phyloP scores from a whole-genome alignment of 78 protist genomes.

The Guillardia theta region DNA sequence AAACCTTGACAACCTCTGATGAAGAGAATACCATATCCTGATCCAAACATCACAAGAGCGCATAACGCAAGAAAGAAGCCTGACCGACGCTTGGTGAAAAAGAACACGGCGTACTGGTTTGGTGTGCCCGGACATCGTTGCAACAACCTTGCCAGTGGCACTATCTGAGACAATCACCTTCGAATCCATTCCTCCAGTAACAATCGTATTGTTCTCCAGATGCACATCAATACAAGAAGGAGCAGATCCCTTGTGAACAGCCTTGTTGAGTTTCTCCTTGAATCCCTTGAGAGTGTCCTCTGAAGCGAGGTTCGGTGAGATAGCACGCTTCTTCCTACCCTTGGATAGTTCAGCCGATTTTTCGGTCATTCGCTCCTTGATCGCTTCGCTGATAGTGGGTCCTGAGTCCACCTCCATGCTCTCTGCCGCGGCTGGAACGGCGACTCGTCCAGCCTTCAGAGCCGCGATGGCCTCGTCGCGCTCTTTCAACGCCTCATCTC shows the following conservation, averaged over 20 bases:
- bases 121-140: constrained; percentile 55
- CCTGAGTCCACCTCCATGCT: background rate
- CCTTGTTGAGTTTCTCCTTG: background rate
- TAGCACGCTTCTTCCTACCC: constrained; percentile 62
- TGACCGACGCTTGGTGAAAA: constrained; percentile 63
- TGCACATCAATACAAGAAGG: background rate
- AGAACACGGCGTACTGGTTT: constrained; percentile 48
- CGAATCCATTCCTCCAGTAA: no score
- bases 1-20: no score
- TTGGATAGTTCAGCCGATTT: constrained; percentile 53
- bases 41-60: no score
- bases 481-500: constrained; percentile 80
- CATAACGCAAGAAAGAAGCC: no score
- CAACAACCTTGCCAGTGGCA: no score
- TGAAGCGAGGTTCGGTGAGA: constrained; percentile 40
- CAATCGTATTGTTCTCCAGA: constrained; percentile 10
- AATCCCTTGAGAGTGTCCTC: background rate
- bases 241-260: background rate
- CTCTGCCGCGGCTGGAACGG: background rate
- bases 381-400: background rate
- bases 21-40: no score
- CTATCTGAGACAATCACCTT: no score
- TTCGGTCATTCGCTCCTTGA: background rate
- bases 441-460: background rate
- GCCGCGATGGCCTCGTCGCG: background rate